Percentiles rank a stretch among this genome's conserved stretches.
phyloP scores from a whole-genome alignment of 805 yeast genomes.

The Kuraishia hungarica region DNA sequence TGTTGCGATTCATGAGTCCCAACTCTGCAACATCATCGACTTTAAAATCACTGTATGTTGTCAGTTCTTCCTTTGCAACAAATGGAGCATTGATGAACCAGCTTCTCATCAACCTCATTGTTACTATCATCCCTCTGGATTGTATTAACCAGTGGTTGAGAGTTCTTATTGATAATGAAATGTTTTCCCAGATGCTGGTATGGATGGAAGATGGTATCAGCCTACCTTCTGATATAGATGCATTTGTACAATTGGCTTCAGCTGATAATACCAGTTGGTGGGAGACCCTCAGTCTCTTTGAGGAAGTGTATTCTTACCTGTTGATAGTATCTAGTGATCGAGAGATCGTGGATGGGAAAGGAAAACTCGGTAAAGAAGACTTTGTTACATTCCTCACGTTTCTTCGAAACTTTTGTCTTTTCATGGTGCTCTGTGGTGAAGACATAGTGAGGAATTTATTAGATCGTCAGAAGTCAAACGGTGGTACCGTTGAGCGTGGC shows the following conservation, averaged over 20 bases:
- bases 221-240: conserved; percentile 3
- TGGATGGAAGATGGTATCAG: conserved; percentile 10
- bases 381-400: conserved; percentile 35
- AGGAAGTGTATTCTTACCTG: conserved; percentile 61
- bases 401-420: conserved; percentile 40
- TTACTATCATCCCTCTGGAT: conserved; percentile 11
- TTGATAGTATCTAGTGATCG: conserved; percentile 58
- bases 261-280: conserved; percentile 15
- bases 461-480: not conserved
- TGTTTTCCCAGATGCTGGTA: conserved; percentile 11
- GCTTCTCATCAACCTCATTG: conserved; percentile 15
- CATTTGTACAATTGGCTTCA: not conserved
- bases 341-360: conserved; percentile 11
- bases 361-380: conserved; percentile 29
- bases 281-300: conserved; percentile 36
- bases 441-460: conserved; percentile 1
- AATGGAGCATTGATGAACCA: conserved; percentile 4
- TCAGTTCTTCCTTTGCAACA: not conserved
- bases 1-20: not conserved
- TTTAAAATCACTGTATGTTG: not conserved
- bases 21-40: not conserved
- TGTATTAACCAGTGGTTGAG: conserved; percentile 13
- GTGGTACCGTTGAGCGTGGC: not conserved
- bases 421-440: conserved; percentile 19
- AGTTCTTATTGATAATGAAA: conserved; percentile 10